Conservation (phyloP, 228 moss, liverwort and hornwort genomes). For the Sphagnum magellanicum region DNA sequence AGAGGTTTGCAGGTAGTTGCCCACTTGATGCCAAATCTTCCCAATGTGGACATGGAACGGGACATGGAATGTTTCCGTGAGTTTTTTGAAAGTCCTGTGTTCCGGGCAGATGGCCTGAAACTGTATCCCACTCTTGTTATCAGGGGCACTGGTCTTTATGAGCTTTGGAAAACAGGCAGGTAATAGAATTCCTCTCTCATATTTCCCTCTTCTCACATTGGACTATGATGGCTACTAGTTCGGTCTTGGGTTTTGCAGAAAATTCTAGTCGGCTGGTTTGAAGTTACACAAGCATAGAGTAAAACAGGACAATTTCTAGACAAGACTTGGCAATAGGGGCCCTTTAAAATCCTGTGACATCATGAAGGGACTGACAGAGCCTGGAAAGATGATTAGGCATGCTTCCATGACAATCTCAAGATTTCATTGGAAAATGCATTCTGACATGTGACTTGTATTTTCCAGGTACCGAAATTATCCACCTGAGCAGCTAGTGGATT, state of each 20-base stretch:
- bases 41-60: slow-evolving; percentile 97
- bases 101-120: slow-evolving; percentile 96
- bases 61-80: slow-evolving; percentile 98
- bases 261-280: too few relatives aligned
- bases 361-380: too few relatives aligned
- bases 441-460: too few relatives aligned
- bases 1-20: slow-evolving; percentile 70
- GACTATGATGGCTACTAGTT: too few relatives aligned
- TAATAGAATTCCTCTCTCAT: slow-evolving; percentile 11
- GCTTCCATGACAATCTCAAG: too few relatives aligned
- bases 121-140: slow-evolving; percentile 96
- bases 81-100: slow-evolving; percentile 96
- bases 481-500: slow-evolving; percentile 92
- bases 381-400: too few relatives aligned
- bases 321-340: too few relatives aligned
- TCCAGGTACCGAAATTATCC: slow-evolving; percentile 90
- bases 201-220: background rate
- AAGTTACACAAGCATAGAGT: too few relatives aligned
- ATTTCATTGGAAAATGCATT: too few relatives aligned
- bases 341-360: too few relatives aligned
- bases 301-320: too few relatives aligned
- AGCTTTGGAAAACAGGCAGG: slow-evolving; percentile 99
- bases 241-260: too few relatives aligned
- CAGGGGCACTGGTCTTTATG: slow-evolving; percentile 96
- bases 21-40: slow-evolving; percentile 99